Base-by-base conservation (phyloP, 345 rosid genomes). In the Pugionium cornutum region DNA sequence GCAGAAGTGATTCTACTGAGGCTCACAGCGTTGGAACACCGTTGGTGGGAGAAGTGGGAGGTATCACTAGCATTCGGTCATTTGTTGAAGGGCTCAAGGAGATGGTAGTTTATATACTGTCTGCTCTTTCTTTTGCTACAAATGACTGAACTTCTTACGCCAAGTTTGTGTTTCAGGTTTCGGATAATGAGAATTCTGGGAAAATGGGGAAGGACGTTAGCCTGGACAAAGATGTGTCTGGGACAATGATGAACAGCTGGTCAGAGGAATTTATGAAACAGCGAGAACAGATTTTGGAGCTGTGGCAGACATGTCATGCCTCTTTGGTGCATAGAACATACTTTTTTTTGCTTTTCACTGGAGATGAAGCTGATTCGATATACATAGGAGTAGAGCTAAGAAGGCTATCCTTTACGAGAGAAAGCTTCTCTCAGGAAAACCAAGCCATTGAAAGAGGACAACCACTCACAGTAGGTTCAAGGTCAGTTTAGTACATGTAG, bases 361-460 rank as follows among this genome's bases (percentile, higher is more conserved):
- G 99, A 40, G 97, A 94, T 58, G 88, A 83, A n/a, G 59, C 83
- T 1, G 99, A 94, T 83, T 90, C 95, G 42, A 84, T 88, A 55
- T 94, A 94, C 84, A 78, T 88, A 64, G 99, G 83, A 73, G 99
- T 94, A 33, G 99, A 94, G 84, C 79, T 83, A 41, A 83, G 95
- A 72, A 83, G 96, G 67, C 96, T 94, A 53, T 81, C 86, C 54
- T 94, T 85, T 82, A 86, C 90, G 68, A 82, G 85, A 78, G 92
- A 90, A 67, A 81, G 84, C 54, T 81, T 90, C 78, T 81, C 89
- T 72, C 82, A 58, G 33, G 89, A 88, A 65, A 81, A 74, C 70
- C 80, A 80, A 39, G 81, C 84, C 64, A 52, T 75, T 4, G 83
- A 82, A 74, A 84, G 81, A 70, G 86, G 88, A 36, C 84, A 58